Percentiles rank a stretch among this genome's conserved stretches.
phyloP scores from a whole-genome alignment of 1,139 yeast species.

The Debaryomycetaceae sp. region DNA sequence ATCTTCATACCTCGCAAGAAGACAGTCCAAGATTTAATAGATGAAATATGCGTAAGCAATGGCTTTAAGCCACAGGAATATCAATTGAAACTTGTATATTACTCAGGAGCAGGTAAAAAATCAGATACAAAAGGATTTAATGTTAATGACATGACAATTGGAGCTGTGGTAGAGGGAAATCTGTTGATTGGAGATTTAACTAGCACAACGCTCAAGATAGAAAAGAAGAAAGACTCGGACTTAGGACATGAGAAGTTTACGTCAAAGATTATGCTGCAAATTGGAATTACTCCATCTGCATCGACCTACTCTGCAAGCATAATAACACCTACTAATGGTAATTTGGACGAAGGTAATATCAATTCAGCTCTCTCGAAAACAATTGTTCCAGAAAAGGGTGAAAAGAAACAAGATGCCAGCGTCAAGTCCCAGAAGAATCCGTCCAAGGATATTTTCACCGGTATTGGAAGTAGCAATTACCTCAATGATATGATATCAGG shows the following conservation, averaged over 20 bases:
- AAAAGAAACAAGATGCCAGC: slow-evolving; percentile 2
- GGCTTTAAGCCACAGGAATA: slow-evolving; percentile 1
- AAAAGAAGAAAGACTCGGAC: background rate
- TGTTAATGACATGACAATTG: background rate
- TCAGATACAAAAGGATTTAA: slow-evolving; percentile 9
- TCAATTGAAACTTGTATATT: slow-evolving; percentile 3
- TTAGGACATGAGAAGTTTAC: background rate
- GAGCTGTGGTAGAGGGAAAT: background rate
- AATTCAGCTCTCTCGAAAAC: slow-evolving; percentile 1
- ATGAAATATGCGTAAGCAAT: background rate
- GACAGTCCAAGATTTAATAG: background rate
- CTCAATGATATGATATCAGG: slow-evolving; percentile 38
- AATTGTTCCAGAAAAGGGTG: slow-evolving; percentile 1
- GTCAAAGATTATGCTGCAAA: background rate
- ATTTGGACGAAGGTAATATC: background rate
- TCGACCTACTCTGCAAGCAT: slow-evolving; percentile 19
- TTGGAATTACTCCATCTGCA: slow-evolving; percentile 29
- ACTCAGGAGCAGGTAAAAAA: slow-evolving; percentile 6
- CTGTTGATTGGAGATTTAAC: background rate
- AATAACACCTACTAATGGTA: slow-evolving; percentile 13
- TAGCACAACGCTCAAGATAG: background rate
- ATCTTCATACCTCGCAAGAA: background rate
- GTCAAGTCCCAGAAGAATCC: slow-evolving; percentile 2
- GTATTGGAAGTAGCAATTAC: slow-evolving; percentile 21
- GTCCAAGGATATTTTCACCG: background rate